phyloP scores from a whole-genome alignment of 139 green algal species.

The Haematococcus lacustris region DNA sequence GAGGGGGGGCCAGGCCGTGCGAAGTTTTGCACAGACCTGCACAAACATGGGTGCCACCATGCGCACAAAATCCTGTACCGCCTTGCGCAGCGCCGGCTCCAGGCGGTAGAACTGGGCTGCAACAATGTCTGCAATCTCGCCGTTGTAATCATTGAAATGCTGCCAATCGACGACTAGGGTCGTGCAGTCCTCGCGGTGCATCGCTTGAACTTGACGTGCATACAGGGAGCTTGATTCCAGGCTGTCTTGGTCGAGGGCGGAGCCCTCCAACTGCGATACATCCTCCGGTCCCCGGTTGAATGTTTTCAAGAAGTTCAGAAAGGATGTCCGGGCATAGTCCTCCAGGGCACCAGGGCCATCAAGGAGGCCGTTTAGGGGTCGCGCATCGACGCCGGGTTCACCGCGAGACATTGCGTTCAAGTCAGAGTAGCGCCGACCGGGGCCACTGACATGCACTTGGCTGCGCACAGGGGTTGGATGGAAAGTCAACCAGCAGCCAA shows the following conservation, averaged over 20 bases:
- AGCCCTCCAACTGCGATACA: too few relatives aligned
- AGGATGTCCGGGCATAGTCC: background rate
- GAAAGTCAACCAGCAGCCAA: background rate
- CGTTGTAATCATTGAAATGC: constrained; percentile 63
- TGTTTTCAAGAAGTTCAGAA: background rate
- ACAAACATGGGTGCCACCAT: constrained; percentile 41
- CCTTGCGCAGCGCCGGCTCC: constrained; percentile 67
- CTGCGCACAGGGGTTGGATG: background rate
- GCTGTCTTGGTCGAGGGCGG: too few relatives aligned
- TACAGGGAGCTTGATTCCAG: too few relatives aligned
- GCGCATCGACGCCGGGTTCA: background rate
- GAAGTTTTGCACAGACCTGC: background rate
- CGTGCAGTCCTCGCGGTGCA: constrained; percentile 24
- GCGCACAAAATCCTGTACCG: constrained; percentile 67
- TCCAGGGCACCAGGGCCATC: background rate
- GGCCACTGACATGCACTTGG: too few relatives aligned
- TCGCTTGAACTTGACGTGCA: constrained; percentile 8
- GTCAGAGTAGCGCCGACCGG: too few relatives aligned
- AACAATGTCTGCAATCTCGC: constrained; percentile 48
- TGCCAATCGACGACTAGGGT: constrained; percentile 75
- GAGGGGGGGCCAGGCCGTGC: too few relatives aligned
- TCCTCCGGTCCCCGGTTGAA: too few relatives aligned
- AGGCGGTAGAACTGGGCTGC: constrained; percentile 46
- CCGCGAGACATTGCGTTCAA: background rate
- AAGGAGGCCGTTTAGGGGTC: background rate